Conservation (phyloP, 2,329 filamentous ascomycete species). For the Penicillium olsonii region DNA sequence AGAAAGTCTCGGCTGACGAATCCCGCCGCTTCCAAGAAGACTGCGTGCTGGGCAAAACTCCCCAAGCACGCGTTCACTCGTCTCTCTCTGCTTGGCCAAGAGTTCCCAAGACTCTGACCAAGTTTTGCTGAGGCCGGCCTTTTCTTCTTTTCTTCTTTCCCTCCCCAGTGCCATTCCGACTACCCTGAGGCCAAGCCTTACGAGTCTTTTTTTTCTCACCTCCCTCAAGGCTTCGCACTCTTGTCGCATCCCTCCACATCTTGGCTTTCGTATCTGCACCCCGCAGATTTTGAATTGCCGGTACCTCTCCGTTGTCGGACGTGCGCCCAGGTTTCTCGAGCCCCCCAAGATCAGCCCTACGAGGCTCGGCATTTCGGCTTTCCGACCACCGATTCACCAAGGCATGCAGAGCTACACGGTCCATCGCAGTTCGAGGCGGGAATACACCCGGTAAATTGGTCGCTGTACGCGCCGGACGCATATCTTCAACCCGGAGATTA, state of each 20-base stretch:
- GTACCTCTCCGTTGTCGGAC: background rate
- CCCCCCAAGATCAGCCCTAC: constrained; percentile 17
- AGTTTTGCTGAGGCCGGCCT: constrained; percentile 6
- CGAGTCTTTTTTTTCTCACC: background rate
- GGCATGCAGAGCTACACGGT: constrained; percentile 29
- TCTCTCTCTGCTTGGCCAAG: constrained; percentile 20
- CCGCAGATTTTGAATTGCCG: constrained; percentile 1
- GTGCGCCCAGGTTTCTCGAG: background rate
- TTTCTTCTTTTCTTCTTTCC: constrained; percentile 9
- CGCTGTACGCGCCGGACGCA: constrained; percentile 9
- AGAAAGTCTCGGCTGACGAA: constrained; percentile 28
- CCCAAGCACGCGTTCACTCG: constrained; percentile 13
- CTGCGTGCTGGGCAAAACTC: constrained; percentile 21
- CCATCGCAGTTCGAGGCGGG: constrained; percentile 25
- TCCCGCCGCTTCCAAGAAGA: constrained; percentile 22
- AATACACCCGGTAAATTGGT: constrained; percentile 25
- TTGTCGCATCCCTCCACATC: constrained; percentile 6
- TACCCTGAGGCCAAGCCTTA: constrained; percentile 5
- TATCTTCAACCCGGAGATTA: background rate
- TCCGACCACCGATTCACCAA: constrained; percentile 16
- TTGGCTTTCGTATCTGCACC: constrained; percentile 8
- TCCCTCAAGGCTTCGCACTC: background rate
- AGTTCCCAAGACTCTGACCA: constrained; percentile 18
- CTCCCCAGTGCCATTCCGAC: constrained; percentile 1
- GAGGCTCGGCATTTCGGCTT: constrained; percentile 13